A percentile compares a stretch with the other conserved stretches of the same genome.
phyloP scores from a whole-genome alignment of 345 rosid genomes.

The Gossypium mustelinum region DNA sequence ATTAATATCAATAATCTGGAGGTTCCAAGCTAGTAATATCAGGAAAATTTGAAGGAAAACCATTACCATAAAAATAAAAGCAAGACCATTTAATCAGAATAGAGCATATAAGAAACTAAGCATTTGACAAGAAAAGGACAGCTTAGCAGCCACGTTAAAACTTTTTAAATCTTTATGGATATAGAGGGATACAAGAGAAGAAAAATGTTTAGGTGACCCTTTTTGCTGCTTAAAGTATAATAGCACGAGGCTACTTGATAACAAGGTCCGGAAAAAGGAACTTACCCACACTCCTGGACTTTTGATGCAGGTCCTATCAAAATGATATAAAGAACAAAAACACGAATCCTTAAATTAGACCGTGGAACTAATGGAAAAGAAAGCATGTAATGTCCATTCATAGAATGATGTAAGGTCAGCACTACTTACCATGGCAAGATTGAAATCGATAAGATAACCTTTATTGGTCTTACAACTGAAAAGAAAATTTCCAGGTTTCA shows the following conservation, averaged over 20 bases:
- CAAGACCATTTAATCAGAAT: background rate
- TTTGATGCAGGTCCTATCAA: conserved; percentile 78
- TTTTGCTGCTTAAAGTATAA: background rate
- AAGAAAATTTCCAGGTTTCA: conserved; percentile 96
- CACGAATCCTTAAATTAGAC: conserved; percentile 2
- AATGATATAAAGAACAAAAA: conserved; percentile 18
- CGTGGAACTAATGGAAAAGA: background rate
- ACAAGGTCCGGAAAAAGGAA: conserved; percentile 5
- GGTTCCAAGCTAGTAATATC: background rate
- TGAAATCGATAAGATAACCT: conserved; percentile 93
- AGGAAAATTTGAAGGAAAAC: background rate
- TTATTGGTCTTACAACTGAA: conserved; percentile 67
- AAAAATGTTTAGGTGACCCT: background rate
- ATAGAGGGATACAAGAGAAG: background rate
- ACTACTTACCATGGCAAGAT: conserved; percentile 84
- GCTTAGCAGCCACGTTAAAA: background rate
- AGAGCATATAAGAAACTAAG: background rate
- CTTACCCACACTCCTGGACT: conserved; percentile 54
- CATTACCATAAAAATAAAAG: background rate
- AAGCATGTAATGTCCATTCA: background rate
- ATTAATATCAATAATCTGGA: conserved; percentile 11
- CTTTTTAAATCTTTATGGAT: background rate
- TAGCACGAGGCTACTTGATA: background rate
- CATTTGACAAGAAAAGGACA: background rate
- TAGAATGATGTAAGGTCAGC: conserved; percentile 2